phyloP scores from a whole-genome alignment of 2,329 filamentous ascomycete genomes.

The Penicillium sp. region DNA sequence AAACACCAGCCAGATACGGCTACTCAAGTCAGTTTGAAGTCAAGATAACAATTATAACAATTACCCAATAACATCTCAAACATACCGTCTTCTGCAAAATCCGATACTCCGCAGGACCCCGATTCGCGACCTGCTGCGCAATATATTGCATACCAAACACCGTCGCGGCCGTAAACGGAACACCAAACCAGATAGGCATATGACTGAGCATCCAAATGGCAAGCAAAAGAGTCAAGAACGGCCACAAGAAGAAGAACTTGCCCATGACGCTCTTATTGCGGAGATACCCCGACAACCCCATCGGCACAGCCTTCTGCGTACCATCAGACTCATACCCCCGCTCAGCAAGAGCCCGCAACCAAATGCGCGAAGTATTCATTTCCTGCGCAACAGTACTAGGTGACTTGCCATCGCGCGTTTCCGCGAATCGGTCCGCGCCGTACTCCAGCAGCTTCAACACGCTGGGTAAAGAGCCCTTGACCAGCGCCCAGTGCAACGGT shows the following conservation, averaged over 20 bases:
- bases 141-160: conserved; percentile 74
- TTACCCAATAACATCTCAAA: conserved; percentile 21
- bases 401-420: conserved; percentile 88
- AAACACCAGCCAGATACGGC: conserved; percentile 94
- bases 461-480: conserved; percentile 87
- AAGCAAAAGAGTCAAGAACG: conserved; percentile 75
- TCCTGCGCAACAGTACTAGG: conserved; percentile 84
- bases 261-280: conserved; percentile 79
- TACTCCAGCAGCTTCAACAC: conserved; percentile 96
- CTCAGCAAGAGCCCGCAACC: conserved; percentile 81
- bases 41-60: too few relatives aligned
- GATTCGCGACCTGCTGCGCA: conserved; percentile 77
- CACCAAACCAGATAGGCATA: conserved; percentile 73
- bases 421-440: conserved; percentile 88
- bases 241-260: conserved; percentile 89
- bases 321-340: conserved; percentile 83
- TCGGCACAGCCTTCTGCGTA: conserved; percentile 70
- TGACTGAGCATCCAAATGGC: conserved; percentile 75
- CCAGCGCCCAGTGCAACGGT: conserved; percentile 92
- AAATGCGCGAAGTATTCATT: conserved; percentile 83
- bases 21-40: conserved; percentile 45
- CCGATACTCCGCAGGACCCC: conserved; percentile 86
- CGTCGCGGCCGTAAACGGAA: conserved; percentile 72
- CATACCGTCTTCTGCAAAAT: conserved; percentile 85
- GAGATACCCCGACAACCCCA: conserved; percentile 75